These are phyloP conservation scores for Arthrobotrys conoides DNA, from an alignment of 2,329 filamentous ascomycete genomes.

Conservation along the genomic window DNA sequence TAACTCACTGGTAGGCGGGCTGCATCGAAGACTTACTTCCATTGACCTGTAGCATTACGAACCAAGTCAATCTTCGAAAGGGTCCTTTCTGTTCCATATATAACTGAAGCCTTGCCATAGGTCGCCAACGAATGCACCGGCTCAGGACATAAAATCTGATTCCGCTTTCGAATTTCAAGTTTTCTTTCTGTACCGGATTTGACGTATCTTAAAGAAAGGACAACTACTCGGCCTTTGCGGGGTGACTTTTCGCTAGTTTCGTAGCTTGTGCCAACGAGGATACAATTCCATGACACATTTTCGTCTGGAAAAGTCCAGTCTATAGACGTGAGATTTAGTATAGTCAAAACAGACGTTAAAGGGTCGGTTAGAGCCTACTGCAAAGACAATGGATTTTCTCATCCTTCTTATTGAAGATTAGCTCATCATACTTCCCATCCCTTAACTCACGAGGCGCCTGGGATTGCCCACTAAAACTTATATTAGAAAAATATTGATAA, in stretches of 20 bases:
- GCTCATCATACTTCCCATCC: slow-evolving; percentile 61
- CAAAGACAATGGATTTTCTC: slow-evolving; percentile 63
- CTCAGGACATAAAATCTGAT: slow-evolving; percentile 62
- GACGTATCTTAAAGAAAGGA: slow-evolving; percentile 60
- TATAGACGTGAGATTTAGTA: slow-evolving; percentile 1
- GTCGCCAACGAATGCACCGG: slow-evolving; percentile 64
- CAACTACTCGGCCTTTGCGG: slow-evolving; percentile 62
- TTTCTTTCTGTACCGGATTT: slow-evolving; percentile 12
- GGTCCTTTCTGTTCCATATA: slow-evolving; percentile 41
- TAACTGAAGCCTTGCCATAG: slow-evolving; percentile 61
- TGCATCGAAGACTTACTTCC: slow-evolving; percentile 42
- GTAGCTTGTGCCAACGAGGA: slow-evolving; percentile 63
- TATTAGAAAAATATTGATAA: background rate
- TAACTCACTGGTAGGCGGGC: background rate
- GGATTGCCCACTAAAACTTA: slow-evolving; percentile 58
- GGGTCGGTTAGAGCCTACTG: slow-evolving; percentile 53
- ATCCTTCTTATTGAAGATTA: slow-evolving; percentile 63
- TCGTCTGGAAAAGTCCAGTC: slow-evolving; percentile 53
- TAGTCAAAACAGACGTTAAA: background rate
- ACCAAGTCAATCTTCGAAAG: slow-evolving; percentile 46
- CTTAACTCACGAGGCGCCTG: slow-evolving; percentile 61
- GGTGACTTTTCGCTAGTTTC: slow-evolving; percentile 49
- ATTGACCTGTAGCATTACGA: slow-evolving; percentile 30
- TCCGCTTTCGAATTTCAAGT: slow-evolving; percentile 62
- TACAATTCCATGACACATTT: slow-evolving; percentile 57